Conservation (phyloP, 2,329 filamentous ascomycete genomes). For the Geosmithia morbida region DNA sequence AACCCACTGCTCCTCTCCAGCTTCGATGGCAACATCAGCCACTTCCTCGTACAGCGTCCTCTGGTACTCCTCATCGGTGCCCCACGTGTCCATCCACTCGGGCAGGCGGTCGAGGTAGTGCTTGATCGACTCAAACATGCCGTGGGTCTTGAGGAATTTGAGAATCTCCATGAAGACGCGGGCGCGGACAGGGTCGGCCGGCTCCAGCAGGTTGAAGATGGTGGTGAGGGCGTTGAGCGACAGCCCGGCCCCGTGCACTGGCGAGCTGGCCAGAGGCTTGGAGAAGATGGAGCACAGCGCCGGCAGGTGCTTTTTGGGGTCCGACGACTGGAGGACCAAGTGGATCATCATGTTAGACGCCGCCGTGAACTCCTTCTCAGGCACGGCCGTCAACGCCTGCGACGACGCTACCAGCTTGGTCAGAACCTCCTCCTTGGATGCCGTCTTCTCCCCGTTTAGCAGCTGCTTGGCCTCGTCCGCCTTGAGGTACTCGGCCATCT, state of each 20-base stretch:
- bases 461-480: conserved; percentile 64
- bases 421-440: conserved; percentile 64
- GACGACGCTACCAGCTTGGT: conserved; percentile 80
- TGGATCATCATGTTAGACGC: conserved; percentile 96
- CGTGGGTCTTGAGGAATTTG: conserved; percentile 60
- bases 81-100: conserved; percentile 71
- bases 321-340: conserved; percentile 74
- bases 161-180: conserved; percentile 85
- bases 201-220: conserved; percentile 84
- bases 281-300: conserved; percentile 80
- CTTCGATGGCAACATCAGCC: conserved; percentile 64
- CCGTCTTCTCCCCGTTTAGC: conserved; percentile 47
- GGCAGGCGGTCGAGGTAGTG: conserved; percentile 74
- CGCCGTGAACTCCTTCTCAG: conserved; percentile 92
- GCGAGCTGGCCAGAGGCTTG: conserved; percentile 74
- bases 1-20: conserved; percentile 61
- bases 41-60: conserved; percentile 76
- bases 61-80: conserved; percentile 65
- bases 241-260: conserved; percentile 70
- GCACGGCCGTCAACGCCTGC: conserved; percentile 62
- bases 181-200: conserved; percentile 66
- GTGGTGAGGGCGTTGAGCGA: conserved; percentile 85
- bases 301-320: conserved; percentile 74
- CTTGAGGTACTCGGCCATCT: conserved; percentile 91
- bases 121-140: conserved; percentile 71